Evolutionary conservation across 176 grass and related monocot species (phyloP).

Genomic region (Aegilops bicornis): DNA sequence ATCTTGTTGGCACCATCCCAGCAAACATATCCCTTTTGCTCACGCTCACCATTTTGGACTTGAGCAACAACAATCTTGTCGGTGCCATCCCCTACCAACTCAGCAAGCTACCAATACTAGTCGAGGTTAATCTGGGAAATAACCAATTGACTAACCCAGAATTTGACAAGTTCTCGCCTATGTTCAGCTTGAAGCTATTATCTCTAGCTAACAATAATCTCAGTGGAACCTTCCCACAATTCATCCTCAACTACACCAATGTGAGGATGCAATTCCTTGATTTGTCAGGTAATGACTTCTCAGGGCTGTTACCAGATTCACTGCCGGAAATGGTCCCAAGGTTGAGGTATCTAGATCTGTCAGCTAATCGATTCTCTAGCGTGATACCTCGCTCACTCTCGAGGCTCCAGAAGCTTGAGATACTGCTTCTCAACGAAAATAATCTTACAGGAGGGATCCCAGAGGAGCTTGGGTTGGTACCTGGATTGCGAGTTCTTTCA

Average conservation of each 20-base stretch:
- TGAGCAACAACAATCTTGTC: not conserved
- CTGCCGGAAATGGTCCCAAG: conserved; percentile 21
- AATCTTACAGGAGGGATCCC: conserved; percentile 18
- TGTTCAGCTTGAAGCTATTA: not conserved
- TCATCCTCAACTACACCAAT: not conserved
- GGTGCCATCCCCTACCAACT: conserved; percentile 17
- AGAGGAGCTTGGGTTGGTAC: not conserved
- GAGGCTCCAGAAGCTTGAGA: not conserved
- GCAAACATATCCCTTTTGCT: conserved; percentile 10
- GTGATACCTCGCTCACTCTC: conserved; percentile 34
- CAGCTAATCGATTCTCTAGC: conserved; percentile 27
- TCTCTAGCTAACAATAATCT: not conserved
- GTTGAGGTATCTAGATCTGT: conserved; percentile 29
- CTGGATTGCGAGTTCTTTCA: not conserved
- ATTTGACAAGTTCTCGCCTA: not conserved
- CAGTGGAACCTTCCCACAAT: not conserved
- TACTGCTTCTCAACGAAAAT: not conserved
- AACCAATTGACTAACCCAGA: not conserved
- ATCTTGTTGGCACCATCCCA: conserved; percentile 36
- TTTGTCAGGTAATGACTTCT: conserved; percentile 38
- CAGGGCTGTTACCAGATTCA: conserved; percentile 31
- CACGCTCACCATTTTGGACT: not conserved
- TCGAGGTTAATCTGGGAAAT: not conserved
- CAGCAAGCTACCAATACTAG: not conserved
- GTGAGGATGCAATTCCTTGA: conserved; percentile 35